Conservation (phyloP, 768 basidiomycete species). For the Rhodosporidiobolus sp. region DNA sequence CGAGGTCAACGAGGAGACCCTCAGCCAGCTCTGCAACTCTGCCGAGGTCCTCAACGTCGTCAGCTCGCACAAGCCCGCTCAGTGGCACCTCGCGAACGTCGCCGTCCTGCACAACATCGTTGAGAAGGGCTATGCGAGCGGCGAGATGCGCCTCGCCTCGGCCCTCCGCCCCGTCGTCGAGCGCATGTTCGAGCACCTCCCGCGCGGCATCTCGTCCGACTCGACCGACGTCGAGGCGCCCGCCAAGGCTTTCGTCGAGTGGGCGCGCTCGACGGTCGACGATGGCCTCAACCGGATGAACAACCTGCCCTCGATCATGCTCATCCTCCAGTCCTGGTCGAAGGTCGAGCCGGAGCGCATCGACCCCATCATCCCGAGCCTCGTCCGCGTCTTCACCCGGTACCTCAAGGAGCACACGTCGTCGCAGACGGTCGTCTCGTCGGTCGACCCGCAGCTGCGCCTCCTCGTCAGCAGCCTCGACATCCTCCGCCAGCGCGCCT, state of each 20-base stretch:
- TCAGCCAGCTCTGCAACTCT: constrained; percentile 69
- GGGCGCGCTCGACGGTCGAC: constrained; percentile 67
- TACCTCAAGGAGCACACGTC: constrained; percentile 82
- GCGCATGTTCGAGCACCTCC: constrained; percentile 42
- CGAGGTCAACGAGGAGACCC: constrained; percentile 67
- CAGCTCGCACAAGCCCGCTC: constrained; percentile 72
- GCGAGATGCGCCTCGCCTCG: constrained; percentile 67
- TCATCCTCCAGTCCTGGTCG: constrained; percentile 82
- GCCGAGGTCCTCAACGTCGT: constrained; percentile 87
- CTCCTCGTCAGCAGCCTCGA: constrained; percentile 68
- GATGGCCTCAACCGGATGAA: constrained; percentile 74
- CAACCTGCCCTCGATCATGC: constrained; percentile 71
- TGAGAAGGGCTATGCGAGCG: constrained; percentile 73
- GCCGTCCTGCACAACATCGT: constrained; percentile 73
- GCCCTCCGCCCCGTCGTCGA: constrained; percentile 52
- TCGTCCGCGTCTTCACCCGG: constrained; percentile 81
- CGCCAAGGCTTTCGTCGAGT: constrained; percentile 65
- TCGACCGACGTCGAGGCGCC: constrained; percentile 20
- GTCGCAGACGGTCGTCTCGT: constrained; percentile 54
- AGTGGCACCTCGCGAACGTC: constrained; percentile 75
- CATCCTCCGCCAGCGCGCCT: constrained; percentile 75
- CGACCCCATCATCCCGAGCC: constrained; percentile 67
- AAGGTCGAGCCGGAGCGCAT: constrained; percentile 75
- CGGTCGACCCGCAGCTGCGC: constrained; percentile 59
- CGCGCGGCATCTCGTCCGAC: constrained; percentile 23